Evolutionary conservation across 2,329 filamentous ascomycete species (phyloP), one percentile per base, ranked within the genome.

Genomic region (Trichoderma aggressivum): DNA sequence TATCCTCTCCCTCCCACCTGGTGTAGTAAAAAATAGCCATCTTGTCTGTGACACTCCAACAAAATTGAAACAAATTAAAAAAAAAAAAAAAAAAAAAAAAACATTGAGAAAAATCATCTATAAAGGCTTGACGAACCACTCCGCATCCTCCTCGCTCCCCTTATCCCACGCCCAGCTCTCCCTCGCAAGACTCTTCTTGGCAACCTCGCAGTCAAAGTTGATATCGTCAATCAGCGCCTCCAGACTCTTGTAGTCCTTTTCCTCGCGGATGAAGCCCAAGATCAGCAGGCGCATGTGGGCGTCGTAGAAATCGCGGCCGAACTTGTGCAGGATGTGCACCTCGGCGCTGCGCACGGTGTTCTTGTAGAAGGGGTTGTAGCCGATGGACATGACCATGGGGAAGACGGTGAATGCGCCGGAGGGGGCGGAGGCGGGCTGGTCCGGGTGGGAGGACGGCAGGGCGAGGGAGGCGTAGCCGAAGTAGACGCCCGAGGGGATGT

Each of bases 321-420:
- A 97, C 56, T 85, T 81, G 78, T 93, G 90, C 81, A 99, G 87
- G 69, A 99, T 88, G 83, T 97, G 94, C 70, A 97, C 94, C 86
- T 97, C 94, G 78, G 96, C 94, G 73, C 89, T 93, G 73, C 93
- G 90, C 60, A 93, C 89, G 5, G 87, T 90, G 86, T 99, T 98
- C 80, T 94, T 94, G 87, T 97, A 99, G 83, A 94, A 98, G 0
- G 96, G 96, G 82, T 98, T 99, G 87, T 94, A 98, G 58, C 96
- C 96, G 75, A 98, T 95, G 73, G 90, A 93, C 91, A 98, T 92
- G 75, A 97, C 94, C 87, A 97, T 96, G 1, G 93, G 93, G 81
- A 91, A 93, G 70, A 96, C 84, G 71, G 75, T 61, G 69, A 60
- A 8, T 78, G 76, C 71, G 78, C 75, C 53, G 75, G 74, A 68